These are phyloP conservation scores for Alternaria longipes DNA, from an alignment of 2,329 filamentous ascomycete genomes.

Conservation along the genomic window DNA sequence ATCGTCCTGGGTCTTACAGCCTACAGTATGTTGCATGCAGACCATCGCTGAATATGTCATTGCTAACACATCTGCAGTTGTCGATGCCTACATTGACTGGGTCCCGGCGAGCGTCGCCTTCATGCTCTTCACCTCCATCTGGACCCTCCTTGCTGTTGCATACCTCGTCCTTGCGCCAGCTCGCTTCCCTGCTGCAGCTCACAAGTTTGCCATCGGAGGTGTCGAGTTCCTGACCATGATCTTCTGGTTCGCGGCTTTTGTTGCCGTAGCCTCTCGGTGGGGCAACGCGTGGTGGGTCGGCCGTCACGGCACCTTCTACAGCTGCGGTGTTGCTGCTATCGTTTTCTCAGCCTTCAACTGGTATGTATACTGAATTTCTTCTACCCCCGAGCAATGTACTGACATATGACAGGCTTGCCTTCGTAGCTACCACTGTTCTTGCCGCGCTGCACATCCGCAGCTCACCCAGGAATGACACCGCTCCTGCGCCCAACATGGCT, in stretches of 20 bases:
- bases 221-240: slow-evolving; percentile 79
- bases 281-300: slow-evolving; percentile 63
- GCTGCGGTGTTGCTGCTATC: slow-evolving; percentile 68
- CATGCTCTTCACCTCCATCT: slow-evolving; percentile 80
- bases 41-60: neutral
- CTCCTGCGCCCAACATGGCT: slow-evolving; percentile 50
- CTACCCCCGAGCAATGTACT: slow-evolving; percentile 7
- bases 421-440: slow-evolving; percentile 60
- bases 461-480: slow-evolving; percentile 46
- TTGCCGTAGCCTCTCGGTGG: slow-evolving; percentile 75
- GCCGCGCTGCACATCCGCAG: slow-evolving; percentile 59
- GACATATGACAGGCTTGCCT: slow-evolving; percentile 57
- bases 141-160: slow-evolving; percentile 73
- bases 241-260: slow-evolving; percentile 91
- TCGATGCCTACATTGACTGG: slow-evolving; percentile 58
- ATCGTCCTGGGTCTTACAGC: slow-evolving; percentile 81
- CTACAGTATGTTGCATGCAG: slow-evolving; percentile 67
- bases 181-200: slow-evolving; percentile 67
- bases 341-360: slow-evolving; percentile 75
- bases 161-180: slow-evolving; percentile 77
- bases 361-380: slow-evolving; percentile 44
- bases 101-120: slow-evolving; percentile 73
- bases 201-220: slow-evolving; percentile 72
- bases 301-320: slow-evolving; percentile 60
- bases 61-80: slow-evolving; percentile 47